These are phyloP conservation scores for Cercospora berteroae DNA, from an alignment of 2,329 filamentous ascomycete species.

Conservation along the genomic window DNA sequence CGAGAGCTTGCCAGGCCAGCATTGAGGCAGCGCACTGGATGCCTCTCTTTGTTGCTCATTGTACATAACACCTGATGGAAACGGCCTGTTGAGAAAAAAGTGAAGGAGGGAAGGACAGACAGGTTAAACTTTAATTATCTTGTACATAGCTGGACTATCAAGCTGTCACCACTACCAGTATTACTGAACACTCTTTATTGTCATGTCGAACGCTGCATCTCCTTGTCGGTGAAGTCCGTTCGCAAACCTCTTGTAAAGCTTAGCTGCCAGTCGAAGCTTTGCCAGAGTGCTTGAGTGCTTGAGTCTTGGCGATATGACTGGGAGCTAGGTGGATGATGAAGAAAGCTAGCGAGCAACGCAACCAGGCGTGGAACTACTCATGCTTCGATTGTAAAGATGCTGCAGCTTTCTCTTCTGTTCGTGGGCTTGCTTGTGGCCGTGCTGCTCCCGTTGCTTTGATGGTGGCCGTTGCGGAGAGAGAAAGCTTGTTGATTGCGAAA, in stretches of 20 bases:
- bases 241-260: not conserved
- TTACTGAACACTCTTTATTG: not conserved
- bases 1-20: not conserved
- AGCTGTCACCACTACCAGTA: not conserved
- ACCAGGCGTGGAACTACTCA: not conserved
- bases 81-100: not conserved
- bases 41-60: not conserved
- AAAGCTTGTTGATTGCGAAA: no score
- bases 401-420: not conserved
- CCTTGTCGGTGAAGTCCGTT: not conserved
- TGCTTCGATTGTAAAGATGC: not conserved
- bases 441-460: no score
- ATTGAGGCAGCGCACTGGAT: not conserved
- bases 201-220: not conserved
- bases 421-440: no score
- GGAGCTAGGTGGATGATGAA: not conserved
- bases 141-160: not conserved
- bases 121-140: not conserved
- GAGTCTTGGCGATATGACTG: not conserved
- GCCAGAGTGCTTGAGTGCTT: not conserved
- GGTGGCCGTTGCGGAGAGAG: no score
- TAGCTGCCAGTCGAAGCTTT: not conserved
- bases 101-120: not conserved
- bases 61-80: not conserved
- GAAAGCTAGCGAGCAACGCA: not conserved